Percentiles rank a stretch among this genome's conserved stretches.
phyloP scores from a whole-genome alignment of 176 grass and related monocot genomes.

The Luzula sylvatica region DNA sequence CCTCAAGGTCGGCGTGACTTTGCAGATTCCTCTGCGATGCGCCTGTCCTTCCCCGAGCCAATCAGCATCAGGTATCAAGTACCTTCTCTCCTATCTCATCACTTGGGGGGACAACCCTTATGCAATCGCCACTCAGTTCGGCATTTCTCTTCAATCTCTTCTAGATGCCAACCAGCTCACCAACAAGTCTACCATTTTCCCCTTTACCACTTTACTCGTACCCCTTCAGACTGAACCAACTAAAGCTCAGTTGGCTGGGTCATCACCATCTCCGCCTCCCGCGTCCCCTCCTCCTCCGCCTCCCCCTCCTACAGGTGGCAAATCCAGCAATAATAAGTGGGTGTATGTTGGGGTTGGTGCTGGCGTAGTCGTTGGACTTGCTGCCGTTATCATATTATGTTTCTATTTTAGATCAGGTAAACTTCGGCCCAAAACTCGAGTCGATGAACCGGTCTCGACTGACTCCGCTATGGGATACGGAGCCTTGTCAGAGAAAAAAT shows the following conservation, averaged over 20 bases:
- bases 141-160: conserved; percentile 16
- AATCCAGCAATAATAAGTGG: conserved; percentile 23
- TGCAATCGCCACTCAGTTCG: conserved; percentile 39
- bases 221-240: conserved; percentile 54
- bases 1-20: conserved; percentile 4
- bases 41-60: conserved; percentile 58
- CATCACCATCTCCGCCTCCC: conserved; percentile 29
- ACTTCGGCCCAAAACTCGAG: not conserved
- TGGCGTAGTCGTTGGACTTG: conserved; percentile 32
- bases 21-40: conserved; percentile 62
- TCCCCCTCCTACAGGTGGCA: not conserved
- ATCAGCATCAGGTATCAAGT: conserved; percentile 23
- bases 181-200: conserved; percentile 24
- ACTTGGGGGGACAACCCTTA: conserved; percentile 20
- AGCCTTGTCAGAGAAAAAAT: conserved; percentile 5
- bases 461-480: conserved; percentile 19
- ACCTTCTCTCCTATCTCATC: conserved; percentile 56
- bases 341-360: conserved; percentile 35
- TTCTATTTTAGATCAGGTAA: conserved; percentile 6
- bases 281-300: conserved; percentile 3
- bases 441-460: conserved; percentile 6
- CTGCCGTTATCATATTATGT: conserved; percentile 6
- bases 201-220: conserved; percentile 70
- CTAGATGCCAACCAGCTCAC: conserved; percentile 42
- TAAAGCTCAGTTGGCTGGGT: conserved; percentile 22